Evolutionary conservation across 2,329 filamentous ascomycete genomes (phyloP).

Genomic region (Tolypocladium nubicola): DNA sequence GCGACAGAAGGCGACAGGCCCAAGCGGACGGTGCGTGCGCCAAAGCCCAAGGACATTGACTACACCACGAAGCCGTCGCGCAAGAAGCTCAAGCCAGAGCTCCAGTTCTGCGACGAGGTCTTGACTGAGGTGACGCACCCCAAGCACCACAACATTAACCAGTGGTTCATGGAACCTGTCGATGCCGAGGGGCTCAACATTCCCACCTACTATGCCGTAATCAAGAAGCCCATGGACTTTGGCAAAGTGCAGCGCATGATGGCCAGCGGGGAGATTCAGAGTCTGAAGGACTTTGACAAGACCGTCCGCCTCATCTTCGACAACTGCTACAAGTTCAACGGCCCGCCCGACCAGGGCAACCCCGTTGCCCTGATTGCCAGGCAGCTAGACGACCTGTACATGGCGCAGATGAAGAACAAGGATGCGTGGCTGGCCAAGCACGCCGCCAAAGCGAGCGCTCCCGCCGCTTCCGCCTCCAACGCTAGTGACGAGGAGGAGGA

Average conservation of each 20-base stretch:
- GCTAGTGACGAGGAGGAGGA: conserved; percentile 65
- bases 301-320: conserved; percentile 75
- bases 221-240: conserved; percentile 96
- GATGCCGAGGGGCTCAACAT: conserved; percentile 92
- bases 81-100: conserved; percentile 80
- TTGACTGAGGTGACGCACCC: conserved; percentile 66
- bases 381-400: conserved; percentile 64
- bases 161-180: conserved; percentile 72
- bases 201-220: conserved; percentile 82
- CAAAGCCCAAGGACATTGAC: conserved; percentile 82
- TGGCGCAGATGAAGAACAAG: conserved; percentile 66
- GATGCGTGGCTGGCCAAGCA: conserved; percentile 71
- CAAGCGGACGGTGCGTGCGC: conserved; percentile 87
- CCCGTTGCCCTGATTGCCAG: conserved; percentile 63
- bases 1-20: conserved; percentile 68
- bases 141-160: conserved; percentile 58
- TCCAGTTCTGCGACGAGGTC: conserved; percentile 81
- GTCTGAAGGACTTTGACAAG: conserved; percentile 72
- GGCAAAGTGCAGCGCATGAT: conserved; percentile 72
- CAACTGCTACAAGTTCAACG: conserved; percentile 90
- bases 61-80: conserved; percentile 68
- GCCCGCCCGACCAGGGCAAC: conserved; percentile 45
- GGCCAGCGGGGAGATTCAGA: conserved; percentile 67
- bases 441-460: conserved; percentile 44
- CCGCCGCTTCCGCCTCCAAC: conserved; percentile 50